These are phyloP conservation scores for Talaromyces pinophilus DNA, from an alignment of 2,329 filamentous ascomycete genomes.

Conservation along the genomic window DNA sequence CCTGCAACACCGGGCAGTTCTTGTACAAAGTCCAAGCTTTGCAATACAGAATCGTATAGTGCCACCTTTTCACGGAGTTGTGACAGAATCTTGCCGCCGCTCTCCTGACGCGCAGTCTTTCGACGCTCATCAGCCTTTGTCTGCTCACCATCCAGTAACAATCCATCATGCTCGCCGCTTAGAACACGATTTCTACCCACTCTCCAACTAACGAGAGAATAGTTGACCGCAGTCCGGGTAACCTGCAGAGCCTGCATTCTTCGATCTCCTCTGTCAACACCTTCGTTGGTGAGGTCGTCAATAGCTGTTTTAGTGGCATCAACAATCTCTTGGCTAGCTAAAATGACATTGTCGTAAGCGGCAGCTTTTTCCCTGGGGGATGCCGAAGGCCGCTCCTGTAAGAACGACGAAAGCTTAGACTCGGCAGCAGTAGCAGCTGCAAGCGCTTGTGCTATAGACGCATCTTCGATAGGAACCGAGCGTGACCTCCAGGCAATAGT, in stretches of 20 bases:
- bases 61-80: slow-evolving; percentile 83
- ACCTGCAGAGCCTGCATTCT: slow-evolving; percentile 92
- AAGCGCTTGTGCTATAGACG: slow-evolving; percentile 82
- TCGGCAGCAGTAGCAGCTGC: slow-evolving; percentile 65
- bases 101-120: slow-evolving; percentile 57
- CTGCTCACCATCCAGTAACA: slow-evolving; percentile 52
- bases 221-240: slow-evolving; percentile 89
- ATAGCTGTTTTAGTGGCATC: slow-evolving; percentile 93
- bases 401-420: slow-evolving; percentile 51
- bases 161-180: slow-evolving; percentile 78
- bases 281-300: slow-evolving; percentile 82
- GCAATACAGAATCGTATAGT: slow-evolving; percentile 85
- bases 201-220: slow-evolving; percentile 90
- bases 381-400: slow-evolving; percentile 44
- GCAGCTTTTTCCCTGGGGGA: slow-evolving; percentile 67
- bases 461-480: slow-evolving; percentile 86
- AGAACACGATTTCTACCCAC: slow-evolving; percentile 89
- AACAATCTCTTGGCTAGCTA: slow-evolving; percentile 86
- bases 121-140: slow-evolving; percentile 45
- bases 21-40: slow-evolving; percentile 86
- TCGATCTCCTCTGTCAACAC: slow-evolving; percentile 76
- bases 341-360: slow-evolving; percentile 88
- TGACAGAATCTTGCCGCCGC: slow-evolving; percentile 72
- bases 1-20: slow-evolving; percentile 87
- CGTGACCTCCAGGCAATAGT: slow-evolving; percentile 83